Percentiles rank a stretch among this genome's conserved stretches.
phyloP scores from a whole-genome alignment of 805 yeast genomes.

The Kazachstania kunashirensis region DNA sequence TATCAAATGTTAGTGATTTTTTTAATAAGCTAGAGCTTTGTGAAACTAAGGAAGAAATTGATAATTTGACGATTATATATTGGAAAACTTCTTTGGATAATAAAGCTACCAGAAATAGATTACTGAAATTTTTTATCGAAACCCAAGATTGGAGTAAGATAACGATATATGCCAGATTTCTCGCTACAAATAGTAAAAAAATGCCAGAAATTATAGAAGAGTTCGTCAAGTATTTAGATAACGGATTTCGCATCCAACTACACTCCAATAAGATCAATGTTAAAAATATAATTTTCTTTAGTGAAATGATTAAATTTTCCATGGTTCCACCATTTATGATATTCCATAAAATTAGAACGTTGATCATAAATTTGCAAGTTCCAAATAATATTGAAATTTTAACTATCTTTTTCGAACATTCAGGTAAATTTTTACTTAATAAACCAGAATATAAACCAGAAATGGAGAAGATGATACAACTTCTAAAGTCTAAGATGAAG shows the following conservation, averaged over 20 bases:
- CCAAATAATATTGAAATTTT: constrained; percentile 60
- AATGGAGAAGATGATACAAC: constrained; percentile 54
- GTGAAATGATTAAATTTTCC: constrained; percentile 69
- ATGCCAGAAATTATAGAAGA: constrained; percentile 45
- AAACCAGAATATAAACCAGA: constrained; percentile 45
- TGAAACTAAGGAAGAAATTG: constrained; percentile 40
- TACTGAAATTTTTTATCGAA: constrained; percentile 47
- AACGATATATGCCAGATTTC: constrained; percentile 52
- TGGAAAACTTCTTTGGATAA: constrained; percentile 48
- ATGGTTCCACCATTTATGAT: constrained; percentile 60
- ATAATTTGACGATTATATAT: constrained; percentile 38
- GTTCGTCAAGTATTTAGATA: constrained; percentile 45
- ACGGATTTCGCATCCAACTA: constrained; percentile 51
- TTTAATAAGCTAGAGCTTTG: constrained; percentile 36
- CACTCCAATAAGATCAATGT: constrained; percentile 44
- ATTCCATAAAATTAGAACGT: constrained; percentile 59
- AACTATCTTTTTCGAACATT: constrained; percentile 58
- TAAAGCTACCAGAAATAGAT: constrained; percentile 59
- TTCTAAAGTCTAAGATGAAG: constrained; percentile 42
- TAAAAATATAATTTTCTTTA: constrained; percentile 50
- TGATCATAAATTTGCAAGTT: constrained; percentile 43
- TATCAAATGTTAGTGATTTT: constrained; percentile 36
- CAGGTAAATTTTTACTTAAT: constrained; percentile 57
- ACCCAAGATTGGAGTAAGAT: constrained; percentile 38
- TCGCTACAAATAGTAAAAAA: constrained; percentile 45